A percentile compares a stretch with the other conserved stretches of the same genome.
Conservation (phyloP, 1,284 basidiomycete genomes). For the Ceratorhiza oryzae-sativae region DNA sequence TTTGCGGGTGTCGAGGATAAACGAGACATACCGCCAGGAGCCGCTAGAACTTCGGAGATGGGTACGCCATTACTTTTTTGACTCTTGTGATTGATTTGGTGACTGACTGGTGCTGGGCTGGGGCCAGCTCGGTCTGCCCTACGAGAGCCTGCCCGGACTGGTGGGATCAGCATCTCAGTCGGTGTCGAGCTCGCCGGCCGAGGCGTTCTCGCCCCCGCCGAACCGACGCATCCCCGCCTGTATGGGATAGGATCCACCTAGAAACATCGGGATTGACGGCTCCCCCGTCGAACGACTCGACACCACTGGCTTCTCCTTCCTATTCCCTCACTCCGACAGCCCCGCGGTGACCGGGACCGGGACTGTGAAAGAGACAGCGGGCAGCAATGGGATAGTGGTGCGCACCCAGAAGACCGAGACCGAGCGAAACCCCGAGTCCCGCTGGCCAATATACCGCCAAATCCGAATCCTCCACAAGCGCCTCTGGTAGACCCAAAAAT, state of each 20-base stretch:
- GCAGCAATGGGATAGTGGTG: too few relatives aligned
- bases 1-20: constrained; percentile 70
- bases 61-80: constrained; percentile 57
- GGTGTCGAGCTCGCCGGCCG: constrained; percentile 52
- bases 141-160: constrained; percentile 76
- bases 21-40: constrained; percentile 82
- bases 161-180: constrained; percentile 44
- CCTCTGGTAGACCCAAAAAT: constrained; percentile 20
- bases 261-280: constrained; percentile 52
- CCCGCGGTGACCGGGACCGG: constrained; percentile 53
- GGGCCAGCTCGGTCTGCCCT: constrained; percentile 68
- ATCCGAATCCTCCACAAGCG: background rate
- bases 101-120: background rate
- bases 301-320: constrained; percentile 68
- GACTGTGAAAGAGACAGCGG: constrained; percentile 42
- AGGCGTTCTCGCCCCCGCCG: constrained; percentile 68
- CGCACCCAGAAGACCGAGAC: too few relatives aligned
- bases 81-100: background rate
- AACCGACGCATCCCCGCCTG: constrained; percentile 57
- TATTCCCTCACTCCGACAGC: constrained; percentile 63
- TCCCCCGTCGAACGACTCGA: constrained; percentile 53
- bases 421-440: background rate
- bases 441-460: background rate
- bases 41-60: constrained; percentile 74
- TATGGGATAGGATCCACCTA: background rate